phyloP scores from a whole-genome alignment of 2,329 filamentous ascomycete species.

The Pyrenochaeta sp. region DNA sequence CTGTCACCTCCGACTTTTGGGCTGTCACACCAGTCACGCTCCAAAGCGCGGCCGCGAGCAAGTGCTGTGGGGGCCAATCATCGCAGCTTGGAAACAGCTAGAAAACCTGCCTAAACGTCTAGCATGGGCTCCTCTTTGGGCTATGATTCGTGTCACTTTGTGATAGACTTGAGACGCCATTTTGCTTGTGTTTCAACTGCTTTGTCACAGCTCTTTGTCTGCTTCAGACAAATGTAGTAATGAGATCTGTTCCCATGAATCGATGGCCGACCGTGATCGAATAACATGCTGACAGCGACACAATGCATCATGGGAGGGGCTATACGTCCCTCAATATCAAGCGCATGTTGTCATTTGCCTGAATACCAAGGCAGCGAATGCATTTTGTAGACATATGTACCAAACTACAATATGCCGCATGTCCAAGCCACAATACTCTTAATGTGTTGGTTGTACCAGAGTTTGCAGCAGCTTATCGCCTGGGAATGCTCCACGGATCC shows the following conservation, averaged over 20 bases:
- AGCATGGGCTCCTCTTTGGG: conserved; percentile 17
- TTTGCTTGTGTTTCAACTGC: conserved; percentile 15
- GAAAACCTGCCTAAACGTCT: conserved; percentile 36
- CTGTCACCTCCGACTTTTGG: conserved; percentile 7
- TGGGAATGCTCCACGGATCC: conserved; percentile 13
- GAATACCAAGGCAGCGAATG: conserved; percentile 24
- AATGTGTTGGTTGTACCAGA: conserved; percentile 14
- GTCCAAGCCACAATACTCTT: conserved; percentile 18
- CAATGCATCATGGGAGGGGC: conserved; percentile 36
- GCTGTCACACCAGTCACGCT: conserved; percentile 39
- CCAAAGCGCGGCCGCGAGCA: conserved; percentile 28
- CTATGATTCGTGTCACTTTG: conserved; percentile 38
- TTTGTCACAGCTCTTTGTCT: not conserved
- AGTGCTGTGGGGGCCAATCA: conserved; percentile 41
- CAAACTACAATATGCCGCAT: conserved; percentile 11
- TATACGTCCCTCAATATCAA: conserved; percentile 18
- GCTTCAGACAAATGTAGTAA: not conserved
- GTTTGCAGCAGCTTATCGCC: conserved; percentile 23
- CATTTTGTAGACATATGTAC: conserved; percentile 12
- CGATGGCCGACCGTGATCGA: conserved; percentile 3
- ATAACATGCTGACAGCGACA: conserved; percentile 9
- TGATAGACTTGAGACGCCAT: conserved; percentile 10
- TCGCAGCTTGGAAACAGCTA: conserved; percentile 40
- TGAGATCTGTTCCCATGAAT: not conserved
- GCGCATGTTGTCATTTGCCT: conserved; percentile 24